Evolutionary conservation across 1,284 basidiomycete genomes (phyloP).

Genomic region (Mrakiaceae sp.): DNA sequence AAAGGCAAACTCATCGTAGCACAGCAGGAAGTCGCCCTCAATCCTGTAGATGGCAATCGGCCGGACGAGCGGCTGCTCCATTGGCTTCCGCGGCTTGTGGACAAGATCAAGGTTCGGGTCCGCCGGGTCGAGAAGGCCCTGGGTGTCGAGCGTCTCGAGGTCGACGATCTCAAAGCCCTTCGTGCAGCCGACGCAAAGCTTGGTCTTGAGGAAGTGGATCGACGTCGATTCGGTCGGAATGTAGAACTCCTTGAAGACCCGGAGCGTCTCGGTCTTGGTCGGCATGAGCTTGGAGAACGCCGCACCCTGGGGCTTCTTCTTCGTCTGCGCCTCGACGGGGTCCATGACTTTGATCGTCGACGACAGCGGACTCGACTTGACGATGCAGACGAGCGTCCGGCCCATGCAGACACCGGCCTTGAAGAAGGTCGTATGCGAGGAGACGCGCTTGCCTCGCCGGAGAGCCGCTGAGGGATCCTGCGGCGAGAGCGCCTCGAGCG

Average conservation of each 20-base stretch:
- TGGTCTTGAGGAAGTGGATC: conserved; percentile 95
- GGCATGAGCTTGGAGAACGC: conserved; percentile 82
- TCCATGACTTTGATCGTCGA: conserved; percentile 97
- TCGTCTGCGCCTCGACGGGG: conserved; percentile 81
- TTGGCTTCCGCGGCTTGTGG: conserved; percentile 30
- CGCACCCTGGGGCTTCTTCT: conserved; percentile 65
- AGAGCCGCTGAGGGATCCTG: conserved; percentile 81
- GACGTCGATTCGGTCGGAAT: conserved; percentile 95
- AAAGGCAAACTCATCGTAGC: conserved; percentile 98
- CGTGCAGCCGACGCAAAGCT: conserved; percentile 92
- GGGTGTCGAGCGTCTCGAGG: conserved; percentile 91
- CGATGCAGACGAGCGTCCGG: conserved; percentile 90
- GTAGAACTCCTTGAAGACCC: conserved; percentile 97
- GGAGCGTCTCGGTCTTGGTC: conserved; percentile 79
- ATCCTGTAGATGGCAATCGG: conserved; percentile 97
- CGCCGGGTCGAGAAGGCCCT: conserved; percentile 86
- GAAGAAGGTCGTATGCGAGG: conserved; percentile 95
- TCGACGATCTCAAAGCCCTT: conserved; percentile 99
- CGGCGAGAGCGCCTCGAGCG: conserved; percentile 82
- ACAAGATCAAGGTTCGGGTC: conserved; percentile 91
- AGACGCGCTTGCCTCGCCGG: conserved; percentile 88
- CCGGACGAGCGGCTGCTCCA: conserved; percentile 39
- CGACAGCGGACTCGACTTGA: conserved; percentile 87
- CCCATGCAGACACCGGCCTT: conserved; percentile 90
- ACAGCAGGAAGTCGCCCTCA: conserved; percentile 91